Base-by-base conservation (phyloP, 2,329 filamentous ascomycete genomes). In the Microdochium nivale region DNA sequence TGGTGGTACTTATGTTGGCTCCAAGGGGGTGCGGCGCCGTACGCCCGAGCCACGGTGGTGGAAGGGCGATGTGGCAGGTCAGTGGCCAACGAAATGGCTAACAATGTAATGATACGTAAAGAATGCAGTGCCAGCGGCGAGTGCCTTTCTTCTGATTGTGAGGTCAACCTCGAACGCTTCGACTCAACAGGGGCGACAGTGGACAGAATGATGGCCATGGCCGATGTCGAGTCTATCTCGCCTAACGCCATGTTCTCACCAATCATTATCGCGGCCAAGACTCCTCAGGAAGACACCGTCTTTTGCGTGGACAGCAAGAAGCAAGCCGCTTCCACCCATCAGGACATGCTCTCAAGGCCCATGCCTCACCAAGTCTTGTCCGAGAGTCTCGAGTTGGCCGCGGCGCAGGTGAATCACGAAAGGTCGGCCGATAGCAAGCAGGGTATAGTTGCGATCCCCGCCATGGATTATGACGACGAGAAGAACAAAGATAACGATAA, bases 1-100 rank as follows among this genome's bases (percentile, higher is more conserved):
- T 3, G 69, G 69, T 13, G 74, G 69, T 1, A 75, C 75, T 1
- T 81, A 73, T 65, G 73, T 79, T 2, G 78, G 78, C 19, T 77
- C 74, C 52, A 76, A 74, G 58, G 70, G 70, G 4, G 74, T n/a
- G 76, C 21, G 75, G 78, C 52, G 71, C 76, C 1, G 61, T 79
- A 3, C 76, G 74, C 49, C 66, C 66, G 52, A 69, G 51, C 16
- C 56, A 11, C 55, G 55, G 16, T 53, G 25, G 37, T 30, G 27
- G 27, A 5, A 58, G 54, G 30, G 53, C 52, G 49, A 50, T 19
- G 21, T 7, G 21, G 40, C n/a, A 5, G 27, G 27, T 5, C 11
- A 11, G 5, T 30, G 27, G 27, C 27, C 27, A 11, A 30, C 5
- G 11, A 30, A 11, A 13, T 44, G 16, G 8, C 40, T 23, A 7